Conservation (phyloP, 257 asterid species). For the Anisodus acutangulus region DNA sequence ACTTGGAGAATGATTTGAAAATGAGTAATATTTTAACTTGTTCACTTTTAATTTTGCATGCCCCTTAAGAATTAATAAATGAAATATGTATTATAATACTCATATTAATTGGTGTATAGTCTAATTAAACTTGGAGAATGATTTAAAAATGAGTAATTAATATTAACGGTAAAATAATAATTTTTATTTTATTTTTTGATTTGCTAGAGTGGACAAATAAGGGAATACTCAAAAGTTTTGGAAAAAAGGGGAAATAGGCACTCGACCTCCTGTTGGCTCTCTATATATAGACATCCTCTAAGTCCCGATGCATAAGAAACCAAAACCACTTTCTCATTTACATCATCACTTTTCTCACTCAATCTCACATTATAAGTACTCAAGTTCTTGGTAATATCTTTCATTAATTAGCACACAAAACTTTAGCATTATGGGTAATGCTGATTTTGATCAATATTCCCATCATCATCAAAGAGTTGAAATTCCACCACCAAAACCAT, state of each 20-base stretch:
- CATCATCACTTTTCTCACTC: neutral
- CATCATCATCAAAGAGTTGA: slow-evolving; percentile 47
- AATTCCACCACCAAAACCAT: slow-evolving; percentile 62
- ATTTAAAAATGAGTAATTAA: no score
- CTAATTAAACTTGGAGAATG: no score
- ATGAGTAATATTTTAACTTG: no score
- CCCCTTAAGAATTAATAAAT: no score
- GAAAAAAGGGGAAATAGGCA: neutral
- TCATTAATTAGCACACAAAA: neutral
- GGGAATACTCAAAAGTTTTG: neutral
- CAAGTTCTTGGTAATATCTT: slow-evolving; percentile 3
- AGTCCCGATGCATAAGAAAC: slow-evolving; percentile 14
- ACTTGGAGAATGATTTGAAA: no score
- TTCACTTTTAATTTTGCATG: no score
- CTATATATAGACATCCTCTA: slow-evolving; percentile 20
- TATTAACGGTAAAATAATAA: no score
- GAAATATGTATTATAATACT: no score
- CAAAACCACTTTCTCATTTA: neutral
- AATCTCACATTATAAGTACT: neutral
- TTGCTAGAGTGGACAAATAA: no score
- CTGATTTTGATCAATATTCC: slow-evolving; percentile 37
- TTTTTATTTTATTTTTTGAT: no score
- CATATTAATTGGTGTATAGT: no score
- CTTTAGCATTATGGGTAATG: slow-evolving; percentile 47
- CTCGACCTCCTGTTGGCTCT: neutral